Base-by-base conservation (phyloP, 164 flowering plant species). In the Euptelea pleiosperma region DNA sequence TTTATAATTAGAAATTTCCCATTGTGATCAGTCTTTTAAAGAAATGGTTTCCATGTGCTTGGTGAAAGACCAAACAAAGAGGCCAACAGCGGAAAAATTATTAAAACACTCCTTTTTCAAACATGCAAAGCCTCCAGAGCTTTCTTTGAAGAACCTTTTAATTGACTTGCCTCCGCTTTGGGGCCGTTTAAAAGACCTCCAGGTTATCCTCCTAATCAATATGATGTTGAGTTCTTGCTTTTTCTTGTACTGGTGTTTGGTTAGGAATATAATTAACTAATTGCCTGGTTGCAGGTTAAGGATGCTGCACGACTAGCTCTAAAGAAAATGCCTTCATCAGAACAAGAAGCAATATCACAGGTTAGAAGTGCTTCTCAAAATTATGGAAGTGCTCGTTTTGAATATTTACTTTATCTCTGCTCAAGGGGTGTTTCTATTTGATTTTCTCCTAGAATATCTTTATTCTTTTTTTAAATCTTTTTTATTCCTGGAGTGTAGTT, bases 31-130 rank as follows among this genome's bases (percentile, higher is more conserved):
- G 99, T 81, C 97, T 54, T 94, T 94, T 62, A 94, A 91, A 79
- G 99, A 94, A 74, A 82, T 94, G 99, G 97, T 94, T 75, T 96
- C 99, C 59, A 94, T 94, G 99, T 94, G 99, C 81, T 80, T 94
- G 84, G 98, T 94, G 81, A 94, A 94, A 85, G 99, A 94, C 79
- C 99, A 80, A 76, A 80, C 91, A 46, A 89, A 89, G 75, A 87
- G 99, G 71, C 99, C 99, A 66, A 81, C 99, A 18, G 93, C 94
- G 4, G 96, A 83, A 44, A 94, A 94, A 44, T 73, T 94, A 59
- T 62, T 94, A 43, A 94, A 94, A 52, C 99, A 91, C 67, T 74
- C 96, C 1, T 89, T 91, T 73, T 94, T 94, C 78, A 91, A 84
- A 71, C 61, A 74, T 57, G 91, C 87, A 33, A 94, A 91, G 74